These are phyloP conservation scores for Solanum peruvianum DNA, from an alignment of 257 asterid species.

Conservation along the genomic window DNA sequence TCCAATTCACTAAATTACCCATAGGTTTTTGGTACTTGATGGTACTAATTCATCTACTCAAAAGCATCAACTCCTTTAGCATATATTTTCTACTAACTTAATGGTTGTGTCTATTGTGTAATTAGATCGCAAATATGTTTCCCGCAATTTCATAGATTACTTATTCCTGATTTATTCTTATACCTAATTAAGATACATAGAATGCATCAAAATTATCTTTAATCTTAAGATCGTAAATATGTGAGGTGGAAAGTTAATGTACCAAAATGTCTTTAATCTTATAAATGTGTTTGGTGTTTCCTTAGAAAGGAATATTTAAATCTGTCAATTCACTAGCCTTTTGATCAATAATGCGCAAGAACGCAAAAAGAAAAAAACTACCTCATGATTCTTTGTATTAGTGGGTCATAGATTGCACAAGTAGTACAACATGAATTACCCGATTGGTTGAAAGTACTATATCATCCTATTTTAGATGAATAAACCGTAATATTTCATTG, in stretches of 20 bases:
- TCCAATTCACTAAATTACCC: neutral
- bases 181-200: neutral
- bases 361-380: neutral
- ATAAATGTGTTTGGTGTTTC: neutral
- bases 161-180: neutral
- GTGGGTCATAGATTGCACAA: neutral
- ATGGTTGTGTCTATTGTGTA: neutral
- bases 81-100: neutral
- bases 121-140: neutral
- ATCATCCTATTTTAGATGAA: neutral
- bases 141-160: neutral
- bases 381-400: neutral
- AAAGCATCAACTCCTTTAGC: neutral
- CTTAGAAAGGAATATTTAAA: neutral
- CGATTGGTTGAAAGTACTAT: neutral
- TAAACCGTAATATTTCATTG: neutral
- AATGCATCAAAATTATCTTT: neutral
- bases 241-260: neutral
- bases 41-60: neutral
- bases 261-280: neutral
- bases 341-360: neutral
- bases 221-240: neutral
- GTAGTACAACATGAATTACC: neutral
- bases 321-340: neutral
- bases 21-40: neutral